phyloP scores from a whole-genome alignment of 345 rosid species.

The Corchorus olitorius region DNA sequence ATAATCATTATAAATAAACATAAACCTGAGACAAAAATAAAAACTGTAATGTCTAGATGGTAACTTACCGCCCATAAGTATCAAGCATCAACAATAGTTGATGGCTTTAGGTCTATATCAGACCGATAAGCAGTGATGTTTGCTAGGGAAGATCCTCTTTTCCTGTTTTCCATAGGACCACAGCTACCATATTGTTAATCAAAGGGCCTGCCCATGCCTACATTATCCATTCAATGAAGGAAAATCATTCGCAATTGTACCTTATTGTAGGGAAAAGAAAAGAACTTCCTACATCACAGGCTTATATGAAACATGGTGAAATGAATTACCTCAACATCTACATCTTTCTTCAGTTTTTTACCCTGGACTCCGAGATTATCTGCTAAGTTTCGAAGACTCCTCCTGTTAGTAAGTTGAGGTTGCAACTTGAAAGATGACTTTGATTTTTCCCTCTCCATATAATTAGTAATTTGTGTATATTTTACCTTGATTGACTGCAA shows the following conservation, averaged over 20 bases:
- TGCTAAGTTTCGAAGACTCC: not conserved
- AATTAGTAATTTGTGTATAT: not conserved
- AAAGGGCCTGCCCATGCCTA: conserved; percentile 71
- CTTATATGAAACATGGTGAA: too few species aligned
- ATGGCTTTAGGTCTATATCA: conserved; percentile 57
- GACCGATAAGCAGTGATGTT: conserved; percentile 64
- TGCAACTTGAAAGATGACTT: not conserved
- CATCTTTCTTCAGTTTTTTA: conserved; percentile 48
- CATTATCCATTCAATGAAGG: not conserved
- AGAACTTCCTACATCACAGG: too few species aligned
- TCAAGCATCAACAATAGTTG: conserved; percentile 45
- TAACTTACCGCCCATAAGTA: conserved; percentile 76
- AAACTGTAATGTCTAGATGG: not conserved
- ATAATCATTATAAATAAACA: too few species aligned
- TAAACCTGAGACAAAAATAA: too few species aligned
- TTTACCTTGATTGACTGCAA: conserved; percentile 67
- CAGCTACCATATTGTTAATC: conserved; percentile 43
- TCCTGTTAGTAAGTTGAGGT: not conserved
- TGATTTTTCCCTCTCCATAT: too few species aligned
- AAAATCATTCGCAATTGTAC: not conserved
- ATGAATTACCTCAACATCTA: conserved; percentile 48
- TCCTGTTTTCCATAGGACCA: conserved; percentile 81
- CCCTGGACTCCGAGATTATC: conserved; percentile 69
- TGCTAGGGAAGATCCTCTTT: conserved; percentile 53
- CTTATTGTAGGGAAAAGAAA: not conserved